Evolutionary conservation across 805 yeast genomes (phyloP).

Genomic region (Schwanniomyces polymorphus): DNA sequence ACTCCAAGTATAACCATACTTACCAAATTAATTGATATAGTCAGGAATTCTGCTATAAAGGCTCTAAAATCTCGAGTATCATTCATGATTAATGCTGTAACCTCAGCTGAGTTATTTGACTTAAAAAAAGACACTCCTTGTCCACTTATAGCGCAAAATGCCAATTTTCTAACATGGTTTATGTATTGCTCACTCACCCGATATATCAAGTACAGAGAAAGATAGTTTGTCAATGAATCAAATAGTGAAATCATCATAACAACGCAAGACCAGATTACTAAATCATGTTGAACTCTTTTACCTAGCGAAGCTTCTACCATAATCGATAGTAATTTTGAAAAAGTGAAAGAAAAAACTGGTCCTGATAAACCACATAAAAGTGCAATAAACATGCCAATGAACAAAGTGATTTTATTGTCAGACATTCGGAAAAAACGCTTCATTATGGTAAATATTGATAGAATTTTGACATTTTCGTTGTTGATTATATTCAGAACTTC

Average conservation of each 20-base stretch:
- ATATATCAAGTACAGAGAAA: constrained; percentile 50
- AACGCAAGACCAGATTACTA: constrained; percentile 66
- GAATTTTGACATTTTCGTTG: constrained; percentile 6
- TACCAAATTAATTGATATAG: constrained; percentile 52
- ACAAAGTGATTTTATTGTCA: constrained; percentile 21
- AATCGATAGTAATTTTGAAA: constrained; percentile 67
- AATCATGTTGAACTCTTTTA: constrained; percentile 23
- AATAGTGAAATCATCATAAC: constrained; percentile 60
- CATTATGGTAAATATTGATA: constrained; percentile 23
- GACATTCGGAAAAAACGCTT: constrained; percentile 20
- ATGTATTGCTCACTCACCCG: constrained; percentile 72
- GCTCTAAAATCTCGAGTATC: constrained; percentile 78
- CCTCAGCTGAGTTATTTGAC: constrained; percentile 45
- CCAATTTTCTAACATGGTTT: constrained; percentile 45
- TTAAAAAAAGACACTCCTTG: constrained; percentile 58
- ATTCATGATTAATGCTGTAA: constrained; percentile 70
- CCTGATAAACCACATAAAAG: constrained; percentile 60
- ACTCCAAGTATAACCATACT: constrained; percentile 60
- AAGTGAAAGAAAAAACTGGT: constrained; percentile 78
- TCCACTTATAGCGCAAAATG: constrained; percentile 49
- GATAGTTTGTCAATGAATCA: constrained; percentile 60
- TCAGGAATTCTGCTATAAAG: constrained; percentile 61
- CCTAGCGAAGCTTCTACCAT: constrained; percentile 50
- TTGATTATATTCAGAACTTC: constrained; percentile 8
- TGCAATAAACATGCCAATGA: constrained; percentile 54